Percentiles rank a stretch among this genome's conserved stretches.
Evolutionary conservation across 2,329 filamentous ascomycete species (phyloP).

Genomic region (Calonectria fujianensis): DNA sequence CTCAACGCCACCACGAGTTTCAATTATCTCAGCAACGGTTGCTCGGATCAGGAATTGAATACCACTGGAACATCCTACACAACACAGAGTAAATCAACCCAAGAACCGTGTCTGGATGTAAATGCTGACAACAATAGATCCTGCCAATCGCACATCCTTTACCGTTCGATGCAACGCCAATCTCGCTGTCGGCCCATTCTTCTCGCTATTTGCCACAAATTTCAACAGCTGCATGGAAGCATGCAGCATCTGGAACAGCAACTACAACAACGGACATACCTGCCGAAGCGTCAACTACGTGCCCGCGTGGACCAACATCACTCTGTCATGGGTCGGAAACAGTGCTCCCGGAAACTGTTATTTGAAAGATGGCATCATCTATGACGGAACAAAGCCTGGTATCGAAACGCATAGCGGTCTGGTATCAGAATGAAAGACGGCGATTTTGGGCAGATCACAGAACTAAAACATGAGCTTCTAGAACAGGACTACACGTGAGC

Average conservation of each 20-base stretch:
- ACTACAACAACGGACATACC: conserved; percentile 3
- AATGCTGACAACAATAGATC: neutral
- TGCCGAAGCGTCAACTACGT: conserved; percentile 13
- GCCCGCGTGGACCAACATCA: neutral
- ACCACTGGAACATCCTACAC: conserved; percentile 1
- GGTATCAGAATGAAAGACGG: neutral
- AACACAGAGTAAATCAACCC: neutral
- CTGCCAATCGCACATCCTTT: neutral
- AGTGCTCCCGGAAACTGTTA: conserved; percentile 17
- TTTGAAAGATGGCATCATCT: neutral
- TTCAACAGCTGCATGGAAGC: conserved; percentile 22
- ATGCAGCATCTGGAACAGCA: conserved; percentile 17
- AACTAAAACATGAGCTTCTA: neutral
- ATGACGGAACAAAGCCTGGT: conserved; percentile 3
- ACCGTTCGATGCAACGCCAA: conserved; percentile 15
- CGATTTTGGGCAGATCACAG: neutral
- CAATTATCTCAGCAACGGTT: neutral
- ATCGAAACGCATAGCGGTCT: conserved; percentile 1
- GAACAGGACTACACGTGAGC: neutral
- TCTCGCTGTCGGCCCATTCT: neutral
- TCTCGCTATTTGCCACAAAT: neutral
- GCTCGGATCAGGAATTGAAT: conserved; percentile 6
- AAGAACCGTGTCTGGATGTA: neutral
- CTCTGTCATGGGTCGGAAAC: neutral
- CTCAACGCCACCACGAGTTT: neutral